phyloP scores from a whole-genome alignment of 192 early-diverging fungal species.

The Backusella liffmaniae region DNA sequence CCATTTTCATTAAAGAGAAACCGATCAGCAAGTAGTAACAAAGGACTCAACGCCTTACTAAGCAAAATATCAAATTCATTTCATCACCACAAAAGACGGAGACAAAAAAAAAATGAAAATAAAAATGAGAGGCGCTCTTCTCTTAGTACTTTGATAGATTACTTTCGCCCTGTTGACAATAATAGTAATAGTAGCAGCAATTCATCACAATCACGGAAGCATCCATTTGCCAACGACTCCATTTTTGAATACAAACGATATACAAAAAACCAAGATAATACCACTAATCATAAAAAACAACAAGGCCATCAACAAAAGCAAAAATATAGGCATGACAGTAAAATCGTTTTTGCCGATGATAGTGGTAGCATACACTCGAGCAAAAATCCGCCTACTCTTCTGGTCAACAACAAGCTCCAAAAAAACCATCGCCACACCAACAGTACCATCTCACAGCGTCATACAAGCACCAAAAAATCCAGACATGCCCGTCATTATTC shows the following conservation, averaged over 20 bases:
- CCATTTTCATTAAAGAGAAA: conserved; percentile 16
- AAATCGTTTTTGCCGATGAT: neutral
- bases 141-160: conserved; percentile 13
- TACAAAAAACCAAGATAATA: neutral
- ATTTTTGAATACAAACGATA: conserved; percentile 14
- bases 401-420: neutral
- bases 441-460: neutral
- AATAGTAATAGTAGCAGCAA: neutral
- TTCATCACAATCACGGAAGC: neutral
- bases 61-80: conserved; percentile 14
- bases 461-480: conserved; percentile 4
- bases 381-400: neutral
- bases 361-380: neutral
- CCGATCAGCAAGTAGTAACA: conserved; percentile 10
- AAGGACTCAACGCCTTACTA: neutral
- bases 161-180: neutral
- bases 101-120: neutral
- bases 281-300: neutral
- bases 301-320: neutral
- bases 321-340: neutral
- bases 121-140: neutral
- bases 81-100: neutral
- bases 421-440: conserved; percentile 23
- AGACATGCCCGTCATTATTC: conserved; percentile 27
- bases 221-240: neutral